phyloP scores from a whole-genome alignment of 331 rosid species.

The Rhamnella rubrinervis region DNA sequence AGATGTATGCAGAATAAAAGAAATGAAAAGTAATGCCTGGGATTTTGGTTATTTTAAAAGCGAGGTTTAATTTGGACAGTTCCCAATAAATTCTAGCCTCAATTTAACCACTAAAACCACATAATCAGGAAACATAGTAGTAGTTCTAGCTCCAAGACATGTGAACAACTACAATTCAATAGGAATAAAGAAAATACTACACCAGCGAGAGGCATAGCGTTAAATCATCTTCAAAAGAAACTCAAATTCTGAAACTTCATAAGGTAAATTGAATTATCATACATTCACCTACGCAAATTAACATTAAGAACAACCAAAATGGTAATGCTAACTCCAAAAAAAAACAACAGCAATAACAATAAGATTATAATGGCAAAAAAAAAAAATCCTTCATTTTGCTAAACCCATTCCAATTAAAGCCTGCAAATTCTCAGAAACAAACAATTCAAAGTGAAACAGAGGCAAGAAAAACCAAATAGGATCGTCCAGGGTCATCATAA shows the following conservation, averaged over 20 bases:
- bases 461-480: not conserved
- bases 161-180: not conserved
- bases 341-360: not conserved
- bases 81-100: not conserved
- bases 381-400: too few species aligned
- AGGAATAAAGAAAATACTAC: not conserved
- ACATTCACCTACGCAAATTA: not conserved
- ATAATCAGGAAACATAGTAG: not conserved
- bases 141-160: too few species aligned
- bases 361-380: not conserved
- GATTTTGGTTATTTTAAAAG: not conserved
- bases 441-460: not conserved
- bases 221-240: not conserved
- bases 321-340: slow-evolving; percentile 15
- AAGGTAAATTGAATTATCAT: not conserved
- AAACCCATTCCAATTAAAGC: not conserved
- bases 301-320: not conserved
- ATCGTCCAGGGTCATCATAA: not conserved
- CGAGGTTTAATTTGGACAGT: not conserved
- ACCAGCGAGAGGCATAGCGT: too few species aligned
- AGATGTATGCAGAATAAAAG: not conserved
- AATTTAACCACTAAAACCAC: not conserved
- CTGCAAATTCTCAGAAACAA: not conserved
- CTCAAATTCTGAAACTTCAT: not conserved
- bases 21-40: not conserved